Evolutionary conservation across 495 filamentous ascomycete species (phyloP).

Genomic region (Friedmanniomyces simplex): DNA sequence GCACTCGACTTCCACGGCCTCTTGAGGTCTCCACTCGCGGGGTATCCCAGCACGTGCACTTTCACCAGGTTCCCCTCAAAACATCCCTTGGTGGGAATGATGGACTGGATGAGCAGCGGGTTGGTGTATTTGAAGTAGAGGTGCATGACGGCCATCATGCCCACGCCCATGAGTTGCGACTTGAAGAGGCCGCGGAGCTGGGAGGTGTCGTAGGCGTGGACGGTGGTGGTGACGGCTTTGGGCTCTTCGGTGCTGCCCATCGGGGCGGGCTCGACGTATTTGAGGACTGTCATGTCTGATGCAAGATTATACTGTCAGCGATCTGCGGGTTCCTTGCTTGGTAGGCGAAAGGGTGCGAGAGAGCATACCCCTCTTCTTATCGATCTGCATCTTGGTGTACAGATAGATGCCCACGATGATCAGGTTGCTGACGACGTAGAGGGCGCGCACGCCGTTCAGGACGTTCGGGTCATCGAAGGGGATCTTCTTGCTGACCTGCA

Average conservation of each 20-base stretch:
- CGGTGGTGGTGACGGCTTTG: slow-evolving; percentile 89
- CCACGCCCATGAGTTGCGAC: slow-evolving; percentile 84
- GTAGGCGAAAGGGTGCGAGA: too few relatives aligned
- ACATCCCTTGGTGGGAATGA: slow-evolving; percentile 92
- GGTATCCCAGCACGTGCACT: slow-evolving; percentile 83
- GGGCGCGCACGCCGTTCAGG: slow-evolving; percentile 67
- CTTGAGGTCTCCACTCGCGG: slow-evolving; percentile 86
- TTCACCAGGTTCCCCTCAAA: slow-evolving; percentile 91
- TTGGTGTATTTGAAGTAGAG: slow-evolving; percentile 97
- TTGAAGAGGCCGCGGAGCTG: slow-evolving; percentile 78
- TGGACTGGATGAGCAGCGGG: slow-evolving; percentile 90
- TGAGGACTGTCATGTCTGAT: slow-evolving; percentile 95
- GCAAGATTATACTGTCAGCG: neutral
- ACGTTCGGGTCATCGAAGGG: slow-evolving; percentile 87
- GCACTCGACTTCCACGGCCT: slow-evolving; percentile 82
- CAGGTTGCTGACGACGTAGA: slow-evolving; percentile 80
- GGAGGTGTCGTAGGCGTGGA: slow-evolving; percentile 79
- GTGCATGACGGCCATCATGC: slow-evolving; percentile 98
- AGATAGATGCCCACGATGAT: slow-evolving; percentile 77
- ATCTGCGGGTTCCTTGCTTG: too few relatives aligned
- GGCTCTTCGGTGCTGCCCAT: slow-evolving; percentile 88
- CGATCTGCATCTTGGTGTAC: slow-evolving; percentile 71
- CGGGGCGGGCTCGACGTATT: slow-evolving; percentile 90
- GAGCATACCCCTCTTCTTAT: slow-evolving; percentile 81
- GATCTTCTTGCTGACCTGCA: slow-evolving; percentile 93